Evolutionary conservation across 371 early-diverging fungal genomes (phyloP).

Genomic region (Circinella minor): DNA sequence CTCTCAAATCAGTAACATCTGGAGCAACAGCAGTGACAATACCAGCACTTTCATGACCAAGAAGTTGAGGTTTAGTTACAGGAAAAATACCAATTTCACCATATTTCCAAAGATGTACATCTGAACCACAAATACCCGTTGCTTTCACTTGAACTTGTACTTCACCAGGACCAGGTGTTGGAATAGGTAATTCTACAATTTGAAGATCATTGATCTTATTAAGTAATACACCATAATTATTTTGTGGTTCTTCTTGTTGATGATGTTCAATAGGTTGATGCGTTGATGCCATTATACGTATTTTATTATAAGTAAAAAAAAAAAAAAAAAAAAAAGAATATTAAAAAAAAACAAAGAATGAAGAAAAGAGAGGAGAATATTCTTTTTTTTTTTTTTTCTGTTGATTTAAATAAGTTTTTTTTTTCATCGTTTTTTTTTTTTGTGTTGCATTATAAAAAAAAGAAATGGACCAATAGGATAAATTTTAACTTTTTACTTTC

Average conservation of each 20-base stretch:
- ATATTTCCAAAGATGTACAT: constrained; percentile 50
- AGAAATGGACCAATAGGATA: constrained; percentile 9
- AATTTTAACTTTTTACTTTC: constrained; percentile 8
- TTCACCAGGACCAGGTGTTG: constrained; percentile 35
- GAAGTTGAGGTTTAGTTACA: constrained; percentile 37
- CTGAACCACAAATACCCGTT: constrained; percentile 53
- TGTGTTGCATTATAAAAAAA: constrained; percentile 6
- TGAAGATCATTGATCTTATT: constrained; percentile 46
- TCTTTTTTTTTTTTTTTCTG: no score
- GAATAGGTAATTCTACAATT: constrained; percentile 48
- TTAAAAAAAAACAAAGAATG: background rate
- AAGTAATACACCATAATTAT: constrained; percentile 42
- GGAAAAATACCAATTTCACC: constrained; percentile 54
- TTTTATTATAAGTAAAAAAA: background rate
- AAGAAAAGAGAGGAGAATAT: background rate
- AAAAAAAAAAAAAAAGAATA: background rate
- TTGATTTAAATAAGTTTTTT: no score
- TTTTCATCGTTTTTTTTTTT: no score
- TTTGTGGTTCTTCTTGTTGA: constrained; percentile 1
- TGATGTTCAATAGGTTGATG: background rate
- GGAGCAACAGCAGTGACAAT: constrained; percentile 46
- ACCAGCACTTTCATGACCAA: constrained; percentile 58
- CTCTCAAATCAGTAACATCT: constrained; percentile 28
- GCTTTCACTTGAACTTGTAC: constrained; percentile 52
- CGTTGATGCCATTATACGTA: background rate